Conservation (phyloP, 2,329 filamentous ascomycete species). For the Neoarthrinium moseri region DNA sequence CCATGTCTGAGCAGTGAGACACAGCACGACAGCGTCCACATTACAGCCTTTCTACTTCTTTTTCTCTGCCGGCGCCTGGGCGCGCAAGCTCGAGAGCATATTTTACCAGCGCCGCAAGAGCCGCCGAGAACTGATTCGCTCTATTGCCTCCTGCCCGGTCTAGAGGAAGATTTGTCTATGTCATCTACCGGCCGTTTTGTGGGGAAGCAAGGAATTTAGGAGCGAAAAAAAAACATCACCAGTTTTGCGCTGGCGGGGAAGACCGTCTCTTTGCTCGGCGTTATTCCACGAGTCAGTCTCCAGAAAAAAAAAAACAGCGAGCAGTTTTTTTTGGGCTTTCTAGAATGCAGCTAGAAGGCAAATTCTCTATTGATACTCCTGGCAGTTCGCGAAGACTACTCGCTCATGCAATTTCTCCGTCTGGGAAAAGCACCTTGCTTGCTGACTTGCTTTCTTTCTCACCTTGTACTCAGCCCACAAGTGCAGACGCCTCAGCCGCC, state of each 20-base stretch:
- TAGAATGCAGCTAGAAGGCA: slow-evolving; percentile 2
- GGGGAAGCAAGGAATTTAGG: slow-evolving; percentile 4
- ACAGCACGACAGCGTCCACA: slow-evolving; percentile 1
- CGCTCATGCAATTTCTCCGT: background rate
- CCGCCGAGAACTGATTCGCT: background rate
- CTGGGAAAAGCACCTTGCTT: no score
- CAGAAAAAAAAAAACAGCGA: background rate
- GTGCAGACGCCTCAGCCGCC: slow-evolving; percentile 6
- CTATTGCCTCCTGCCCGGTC: background rate
- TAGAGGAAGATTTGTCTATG: background rate
- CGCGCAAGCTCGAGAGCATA: background rate
- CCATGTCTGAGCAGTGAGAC: background rate
- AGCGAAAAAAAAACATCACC: slow-evolving; percentile 6
- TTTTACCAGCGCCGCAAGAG: background rate
- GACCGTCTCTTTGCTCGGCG: slow-evolving; percentile 3
- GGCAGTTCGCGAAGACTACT: background rate
- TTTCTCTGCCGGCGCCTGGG: background rate
- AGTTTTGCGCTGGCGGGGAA: slow-evolving; percentile 7
- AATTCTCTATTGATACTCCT: background rate
- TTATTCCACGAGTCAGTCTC: slow-evolving; percentile 3
- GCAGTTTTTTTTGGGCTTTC: no score
- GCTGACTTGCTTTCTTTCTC: background rate
- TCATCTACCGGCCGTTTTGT: slow-evolving; percentile 7
- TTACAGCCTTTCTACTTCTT: no score
- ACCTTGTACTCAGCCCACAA: background rate